A percentile compares a stretch with the other conserved stretches of the same genome.
Evolutionary conservation across 2,329 filamentous ascomycete species (phyloP).

Genomic region (Alternaria brassicicola): DNA sequence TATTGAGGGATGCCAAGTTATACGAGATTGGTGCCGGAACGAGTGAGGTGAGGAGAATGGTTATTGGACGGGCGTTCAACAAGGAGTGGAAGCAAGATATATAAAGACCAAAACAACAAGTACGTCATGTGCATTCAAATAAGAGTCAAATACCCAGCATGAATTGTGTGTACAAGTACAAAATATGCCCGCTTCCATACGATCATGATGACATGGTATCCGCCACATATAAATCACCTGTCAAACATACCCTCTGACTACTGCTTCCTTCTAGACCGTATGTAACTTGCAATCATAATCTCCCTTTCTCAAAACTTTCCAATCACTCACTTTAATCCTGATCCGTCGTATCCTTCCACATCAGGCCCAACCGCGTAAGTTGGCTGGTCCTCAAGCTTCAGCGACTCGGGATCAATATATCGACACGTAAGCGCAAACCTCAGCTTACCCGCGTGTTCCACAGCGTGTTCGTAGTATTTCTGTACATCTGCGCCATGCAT

Average conservation of each 20-base stretch:
- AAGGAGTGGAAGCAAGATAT: constrained; percentile 67
- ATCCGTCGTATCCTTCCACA: constrained; percentile 46
- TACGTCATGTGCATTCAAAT: not conserved
- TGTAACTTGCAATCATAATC: not conserved
- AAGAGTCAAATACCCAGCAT: constrained; percentile 6
- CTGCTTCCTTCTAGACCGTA: not conserved
- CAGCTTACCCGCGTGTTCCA: constrained; percentile 58
- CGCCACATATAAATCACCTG: not conserved
- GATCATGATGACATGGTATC: not conserved
- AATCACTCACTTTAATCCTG: not conserved
- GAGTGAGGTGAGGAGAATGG: constrained; percentile 90
- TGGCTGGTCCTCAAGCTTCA: constrained; percentile 50
- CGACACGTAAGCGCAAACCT: constrained; percentile 65
- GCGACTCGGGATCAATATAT: constrained; percentile 55
- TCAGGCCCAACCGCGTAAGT: constrained; percentile 48
- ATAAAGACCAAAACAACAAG: not conserved
- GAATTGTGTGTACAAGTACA: not conserved
- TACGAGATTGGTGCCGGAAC: constrained; percentile 98
- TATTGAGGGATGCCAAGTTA: constrained; percentile 78
- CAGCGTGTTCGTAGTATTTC: constrained; percentile 64
- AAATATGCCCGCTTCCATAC: not conserved
- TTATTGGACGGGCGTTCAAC: constrained; percentile 91
- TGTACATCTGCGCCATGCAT: constrained; percentile 69
- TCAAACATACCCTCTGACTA: not conserved
- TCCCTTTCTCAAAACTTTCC: not conserved